Evolutionary conservation across 257 asterid species (phyloP).

Genomic region (Salvia hispanica): DNA sequence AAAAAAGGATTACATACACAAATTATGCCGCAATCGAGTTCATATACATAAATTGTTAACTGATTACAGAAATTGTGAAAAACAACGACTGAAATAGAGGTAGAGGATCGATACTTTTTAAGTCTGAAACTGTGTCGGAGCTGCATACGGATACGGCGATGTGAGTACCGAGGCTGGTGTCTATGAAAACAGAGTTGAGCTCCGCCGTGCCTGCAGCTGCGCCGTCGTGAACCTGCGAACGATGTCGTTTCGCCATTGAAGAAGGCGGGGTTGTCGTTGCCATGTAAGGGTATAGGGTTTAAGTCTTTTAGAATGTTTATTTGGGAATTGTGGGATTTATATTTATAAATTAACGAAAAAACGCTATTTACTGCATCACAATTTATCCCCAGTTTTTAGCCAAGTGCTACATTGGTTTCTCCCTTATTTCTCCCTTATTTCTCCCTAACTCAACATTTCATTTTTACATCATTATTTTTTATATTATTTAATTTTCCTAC

Average conservation of each 20-base stretch:
- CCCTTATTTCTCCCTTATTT: too few relatives aligned
- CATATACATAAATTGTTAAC: neutral
- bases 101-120: slow-evolving; percentile 47
- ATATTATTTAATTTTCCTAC: too few relatives aligned
- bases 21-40: neutral
- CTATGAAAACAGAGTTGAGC: slow-evolving; percentile 47
- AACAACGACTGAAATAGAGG: neutral
- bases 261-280: neutral
- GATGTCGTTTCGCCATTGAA: slow-evolving; percentile 56
- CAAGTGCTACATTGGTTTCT: too few relatives aligned
- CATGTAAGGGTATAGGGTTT: slow-evolving; percentile 32
- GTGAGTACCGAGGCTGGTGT: slow-evolving; percentile 71
- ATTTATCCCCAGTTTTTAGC: too few relatives aligned
- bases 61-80: neutral
- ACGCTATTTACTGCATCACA: too few relatives aligned
- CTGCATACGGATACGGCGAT: slow-evolving; percentile 42
- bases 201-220: slow-evolving; percentile 26
- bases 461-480: too few relatives aligned
- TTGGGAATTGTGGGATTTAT: too few relatives aligned
- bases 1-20: neutral
- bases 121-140: slow-evolving; percentile 54
- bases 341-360: too few relatives aligned
- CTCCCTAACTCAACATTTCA: too few relatives aligned
- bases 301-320: neutral
- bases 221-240: slow-evolving; percentile 38